Evolutionary conservation across 1,284 basidiomycete genomes (phyloP), one percentile per base, ranked within the genome.

Genomic region (Grifola frondosa): DNA sequence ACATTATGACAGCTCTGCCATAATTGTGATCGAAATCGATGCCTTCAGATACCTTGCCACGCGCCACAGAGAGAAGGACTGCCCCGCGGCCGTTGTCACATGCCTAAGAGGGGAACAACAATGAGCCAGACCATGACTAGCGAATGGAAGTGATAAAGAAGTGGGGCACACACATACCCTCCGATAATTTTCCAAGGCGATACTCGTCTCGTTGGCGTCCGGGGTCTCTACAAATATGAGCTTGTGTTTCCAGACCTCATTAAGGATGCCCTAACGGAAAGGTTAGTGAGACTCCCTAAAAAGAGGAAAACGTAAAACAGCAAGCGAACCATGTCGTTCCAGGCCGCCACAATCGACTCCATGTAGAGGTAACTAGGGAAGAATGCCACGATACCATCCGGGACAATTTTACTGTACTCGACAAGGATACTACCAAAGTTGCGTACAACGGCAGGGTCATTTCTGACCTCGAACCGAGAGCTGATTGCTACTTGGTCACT

Each of bases 21-120:
- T 99, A 99, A 63, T 97, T 96, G 66, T 99, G 97, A 65, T 99
- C 97, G 61, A 99, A 99, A 81, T 99, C 97, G 62, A 99, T 99
- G 5, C 97, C 97, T 70, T 99, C 97, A 0, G 97, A 99, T 0
- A 99, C 97, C 67, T 99, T 99, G 6, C 97, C 97, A 75, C 97
- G 84, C 16, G 97, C 97, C 32, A 99, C 97, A 17, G 96, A 98
- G 17, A 99, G 75, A 30, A 99, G 72, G 29, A 99, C 95, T 6
- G 97, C 97, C 0, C 97, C 97, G 41, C 97, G 84, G 17, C 97
- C 97, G 62, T 99, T 99, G 68, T 99, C 95, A 65, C 97, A 99
- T 21, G 97, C 97, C 91, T 95, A 21, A 16, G 21, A 23, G 40
- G 2, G 36, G 30, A 37, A 42, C 33, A 36, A 32, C 37, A 34